A percentile compares a stretch with the other conserved stretches of the same genome.
Conservation (phyloP, 805 yeast genomes). For the Starmerella apis region DNA sequence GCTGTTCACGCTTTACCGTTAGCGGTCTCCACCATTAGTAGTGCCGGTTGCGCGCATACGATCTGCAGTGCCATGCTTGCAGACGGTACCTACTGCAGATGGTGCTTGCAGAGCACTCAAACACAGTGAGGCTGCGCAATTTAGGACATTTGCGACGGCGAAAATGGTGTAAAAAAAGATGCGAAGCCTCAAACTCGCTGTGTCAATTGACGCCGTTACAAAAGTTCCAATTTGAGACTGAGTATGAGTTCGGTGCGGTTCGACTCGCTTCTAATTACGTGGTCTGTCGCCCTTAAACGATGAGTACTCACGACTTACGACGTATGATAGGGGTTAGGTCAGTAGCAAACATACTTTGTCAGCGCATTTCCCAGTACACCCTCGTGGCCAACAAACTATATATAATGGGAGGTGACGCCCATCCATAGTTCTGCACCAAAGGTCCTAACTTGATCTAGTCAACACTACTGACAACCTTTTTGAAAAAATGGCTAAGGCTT, state of each 20-base stretch:
- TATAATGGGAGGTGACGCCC: neutral
- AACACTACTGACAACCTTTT: neutral
- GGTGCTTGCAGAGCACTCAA: neutral
- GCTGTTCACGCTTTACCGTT: neutral
- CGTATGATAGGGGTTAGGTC: conserved; percentile 7
- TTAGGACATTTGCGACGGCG: neutral
- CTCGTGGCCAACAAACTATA: neutral
- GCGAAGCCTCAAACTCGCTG: neutral
- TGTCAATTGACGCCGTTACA: no score
- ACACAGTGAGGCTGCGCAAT: neutral
- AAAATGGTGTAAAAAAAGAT: neutral
- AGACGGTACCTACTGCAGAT: neutral
- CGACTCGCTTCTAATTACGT: conserved; percentile 6
- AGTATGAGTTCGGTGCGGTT: neutral
- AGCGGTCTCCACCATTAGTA: neutral
- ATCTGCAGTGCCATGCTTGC: conserved; percentile 4
- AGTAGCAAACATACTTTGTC: conserved; percentile 5
- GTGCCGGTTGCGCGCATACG: conserved; percentile 10
- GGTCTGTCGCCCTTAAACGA: conserved; percentile 6
- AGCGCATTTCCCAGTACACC: neutral
- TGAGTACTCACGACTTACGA: conserved; percentile 6
- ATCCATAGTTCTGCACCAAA: neutral
- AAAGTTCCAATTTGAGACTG: neutral
- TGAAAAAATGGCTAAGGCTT: conserved; percentile 36
- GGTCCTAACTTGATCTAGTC: neutral